A percentile compares a stretch with the other conserved stretches of the same genome.
Conservation (phyloP, 2,329 filamentous ascomycete genomes). For the Colletotrichum sp. region DNA sequence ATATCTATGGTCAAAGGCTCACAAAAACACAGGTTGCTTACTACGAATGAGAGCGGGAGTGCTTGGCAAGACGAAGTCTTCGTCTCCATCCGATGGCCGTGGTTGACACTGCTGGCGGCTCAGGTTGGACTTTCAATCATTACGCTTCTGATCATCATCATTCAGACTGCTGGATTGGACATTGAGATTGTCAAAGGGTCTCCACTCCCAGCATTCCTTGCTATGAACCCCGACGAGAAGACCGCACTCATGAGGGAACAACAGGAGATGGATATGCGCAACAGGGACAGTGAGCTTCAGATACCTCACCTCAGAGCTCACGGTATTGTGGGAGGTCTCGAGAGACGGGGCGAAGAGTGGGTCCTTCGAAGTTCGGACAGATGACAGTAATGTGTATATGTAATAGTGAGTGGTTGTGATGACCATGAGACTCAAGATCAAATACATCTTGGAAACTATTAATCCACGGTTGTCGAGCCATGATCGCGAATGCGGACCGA, state of each 20-base stretch:
- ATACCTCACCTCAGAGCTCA: background rate
- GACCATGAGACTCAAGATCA: background rate
- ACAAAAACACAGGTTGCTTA: background rate
- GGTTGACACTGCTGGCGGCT: background rate
- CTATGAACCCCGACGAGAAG: background rate
- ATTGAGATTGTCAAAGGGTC: slow-evolving; percentile 15
- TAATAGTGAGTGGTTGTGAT: background rate
- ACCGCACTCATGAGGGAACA: background rate
- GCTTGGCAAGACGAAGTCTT: slow-evolving; percentile 7
- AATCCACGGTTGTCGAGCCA: background rate
- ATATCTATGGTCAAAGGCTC: background rate
- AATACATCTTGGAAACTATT: background rate
- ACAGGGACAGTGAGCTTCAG: background rate
- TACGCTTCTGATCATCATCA: background rate
- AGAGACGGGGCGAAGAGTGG: background rate
- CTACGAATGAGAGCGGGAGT: background rate
- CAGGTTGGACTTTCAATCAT: slow-evolving; percentile 4
- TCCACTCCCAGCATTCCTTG: background rate
- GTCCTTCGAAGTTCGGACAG: background rate
- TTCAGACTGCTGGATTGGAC: background rate
- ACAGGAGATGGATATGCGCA: background rate
- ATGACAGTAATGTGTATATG: background rate
- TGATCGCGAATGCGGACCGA: background rate
- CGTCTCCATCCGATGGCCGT: slow-evolving; percentile 4
- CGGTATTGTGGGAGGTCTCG: background rate